Conservation (phyloP, 345 rosid genomes). For the Eucalyptus cloeziana region DNA sequence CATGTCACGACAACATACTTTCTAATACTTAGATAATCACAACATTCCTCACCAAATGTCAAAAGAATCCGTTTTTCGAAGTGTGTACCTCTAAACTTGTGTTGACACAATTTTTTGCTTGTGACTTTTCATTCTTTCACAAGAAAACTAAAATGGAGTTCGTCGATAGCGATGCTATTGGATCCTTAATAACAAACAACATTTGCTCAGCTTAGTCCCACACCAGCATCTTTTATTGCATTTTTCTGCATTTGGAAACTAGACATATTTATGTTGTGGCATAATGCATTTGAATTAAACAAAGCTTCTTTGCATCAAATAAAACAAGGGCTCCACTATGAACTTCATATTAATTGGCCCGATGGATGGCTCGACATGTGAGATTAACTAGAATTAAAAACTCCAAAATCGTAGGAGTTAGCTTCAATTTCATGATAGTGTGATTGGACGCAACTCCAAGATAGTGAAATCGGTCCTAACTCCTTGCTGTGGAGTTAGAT, state of each 20-base stretch:
- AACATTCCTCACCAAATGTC: neutral
- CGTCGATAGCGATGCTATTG: rapidly evolving
- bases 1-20: too few relatives aligned
- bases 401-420: neutral
- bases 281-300: neutral
- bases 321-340: neutral
- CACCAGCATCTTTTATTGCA: neutral
- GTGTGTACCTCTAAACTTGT: neutral
- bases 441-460: neutral
- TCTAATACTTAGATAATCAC: too few relatives aligned
- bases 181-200: neutral
- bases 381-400: neutral
- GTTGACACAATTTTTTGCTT: neutral
- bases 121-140: neutral
- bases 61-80: neutral
- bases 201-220: neutral
- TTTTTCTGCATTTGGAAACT: neutral
- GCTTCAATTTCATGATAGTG: neutral
- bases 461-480: neutral
- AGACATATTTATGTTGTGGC: neutral
- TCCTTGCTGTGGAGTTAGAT: neutral
- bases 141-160: neutral
- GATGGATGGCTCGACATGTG: neutral
- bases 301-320: rapidly evolving
- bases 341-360: neutral